A percentile compares a stretch with the other conserved stretches of the same genome.
Evolutionary conservation across 768 basidiomycete species (phyloP).

Genomic region (Lentinus tigrinus): DNA sequence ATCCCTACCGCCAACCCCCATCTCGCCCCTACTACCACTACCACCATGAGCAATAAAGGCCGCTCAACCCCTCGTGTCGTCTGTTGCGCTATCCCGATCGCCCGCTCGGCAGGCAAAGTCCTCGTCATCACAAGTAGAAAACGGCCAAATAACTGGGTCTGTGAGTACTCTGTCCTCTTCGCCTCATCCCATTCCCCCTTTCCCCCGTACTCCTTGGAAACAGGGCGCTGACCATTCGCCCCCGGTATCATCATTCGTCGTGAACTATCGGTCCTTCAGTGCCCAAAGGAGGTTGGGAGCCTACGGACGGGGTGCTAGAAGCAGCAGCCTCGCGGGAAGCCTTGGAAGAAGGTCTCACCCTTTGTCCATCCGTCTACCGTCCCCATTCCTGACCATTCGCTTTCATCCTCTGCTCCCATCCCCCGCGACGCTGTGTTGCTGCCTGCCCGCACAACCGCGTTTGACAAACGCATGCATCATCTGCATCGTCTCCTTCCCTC

Average conservation of each 20-base stretch:
- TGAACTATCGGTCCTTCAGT: constrained; percentile 42
- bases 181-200: background rate
- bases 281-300: constrained; percentile 92
- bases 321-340: constrained; percentile 90
- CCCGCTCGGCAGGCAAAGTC: constrained; percentile 69
- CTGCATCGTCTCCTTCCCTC: constrained; percentile 25
- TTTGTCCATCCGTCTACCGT: constrained; percentile 76
- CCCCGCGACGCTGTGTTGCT: constrained; percentile 38
- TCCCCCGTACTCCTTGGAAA: background rate
- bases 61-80: constrained; percentile 81
- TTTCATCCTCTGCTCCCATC: constrained; percentile 20
- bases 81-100: constrained; percentile 87
- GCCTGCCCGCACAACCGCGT: constrained; percentile 5
- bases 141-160: constrained; percentile 78
- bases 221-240: constrained; percentile 8
- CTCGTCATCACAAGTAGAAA: constrained; percentile 85
- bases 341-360: constrained; percentile 93
- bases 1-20: constrained; percentile 23
- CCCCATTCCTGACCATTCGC: constrained; percentile 33
- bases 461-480: constrained; percentile 23
- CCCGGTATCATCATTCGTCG: constrained; percentile 1
- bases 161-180: constrained; percentile 53
- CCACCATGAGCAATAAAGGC: constrained; percentile 61
- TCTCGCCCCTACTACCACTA: too few species aligned
- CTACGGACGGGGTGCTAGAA: constrained; percentile 76